phyloP scores from a whole-genome alignment of 192 early-diverging fungal species.

The Backusella liffmaniae region DNA sequence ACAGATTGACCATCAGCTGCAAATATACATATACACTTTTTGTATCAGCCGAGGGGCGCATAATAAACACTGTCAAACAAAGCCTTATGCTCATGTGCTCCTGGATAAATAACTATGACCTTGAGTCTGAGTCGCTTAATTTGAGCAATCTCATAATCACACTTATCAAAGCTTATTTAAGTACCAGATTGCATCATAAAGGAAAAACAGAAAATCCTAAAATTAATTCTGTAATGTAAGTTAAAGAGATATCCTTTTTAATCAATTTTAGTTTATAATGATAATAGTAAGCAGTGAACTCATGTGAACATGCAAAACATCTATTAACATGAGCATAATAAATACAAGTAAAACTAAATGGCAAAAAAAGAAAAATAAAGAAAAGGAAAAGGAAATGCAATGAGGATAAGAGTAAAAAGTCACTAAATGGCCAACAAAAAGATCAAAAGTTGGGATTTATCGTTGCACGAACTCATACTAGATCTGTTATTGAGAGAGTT shows the following conservation, averaged over 20 bases:
- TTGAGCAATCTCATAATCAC: neutral
- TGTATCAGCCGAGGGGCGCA: neutral
- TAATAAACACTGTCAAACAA: neutral
- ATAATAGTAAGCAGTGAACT: neutral
- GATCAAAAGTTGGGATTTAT: neutral
- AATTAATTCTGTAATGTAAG: neutral
- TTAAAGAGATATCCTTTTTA: neutral
- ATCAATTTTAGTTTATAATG: neutral
- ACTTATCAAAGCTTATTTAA: conserved; percentile 1
- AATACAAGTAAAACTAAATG: neutral
- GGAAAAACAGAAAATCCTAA: neutral
- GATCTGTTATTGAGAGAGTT: neutral
- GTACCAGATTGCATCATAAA: neutral
- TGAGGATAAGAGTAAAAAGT: neutral
- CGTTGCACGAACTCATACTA: neutral
- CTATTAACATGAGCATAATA: neutral
- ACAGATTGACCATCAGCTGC: neutral
- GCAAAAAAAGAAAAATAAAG: neutral
- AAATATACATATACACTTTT: neutral
- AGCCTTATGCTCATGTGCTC: neutral
- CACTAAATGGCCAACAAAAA: neutral
- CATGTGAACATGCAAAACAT: neutral
- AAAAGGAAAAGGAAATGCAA: neutral
- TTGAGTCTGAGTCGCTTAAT: neutral
- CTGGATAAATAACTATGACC: neutral